A percentile compares a stretch with the other conserved stretches of the same genome.
These are phyloP conservation scores for Leccinellum luteum DNA, from an alignment of 768 basidiomycete genomes.

Conservation along the genomic window DNA sequence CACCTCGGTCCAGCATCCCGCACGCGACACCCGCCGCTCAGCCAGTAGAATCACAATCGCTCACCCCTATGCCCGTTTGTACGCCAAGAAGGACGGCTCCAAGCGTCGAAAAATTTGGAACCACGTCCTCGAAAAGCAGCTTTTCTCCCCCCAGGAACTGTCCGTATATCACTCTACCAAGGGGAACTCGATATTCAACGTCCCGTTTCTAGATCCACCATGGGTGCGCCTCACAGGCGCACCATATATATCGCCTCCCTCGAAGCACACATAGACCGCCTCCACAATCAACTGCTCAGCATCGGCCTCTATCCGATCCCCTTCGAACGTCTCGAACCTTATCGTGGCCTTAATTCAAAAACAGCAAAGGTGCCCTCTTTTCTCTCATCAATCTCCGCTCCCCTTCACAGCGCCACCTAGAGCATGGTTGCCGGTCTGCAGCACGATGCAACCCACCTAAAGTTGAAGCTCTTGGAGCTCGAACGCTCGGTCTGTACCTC, in stretches of 20 bases:
- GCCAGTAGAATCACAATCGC: slow-evolving; percentile 38
- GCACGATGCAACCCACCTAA: slow-evolving; percentile 56
- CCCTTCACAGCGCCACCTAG: slow-evolving; percentile 32
- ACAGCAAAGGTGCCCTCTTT: slow-evolving; percentile 60
- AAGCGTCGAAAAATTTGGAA: slow-evolving; percentile 79
- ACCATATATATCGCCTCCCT: slow-evolving; percentile 71
- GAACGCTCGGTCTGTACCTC: slow-evolving; percentile 52
- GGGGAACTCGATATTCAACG: not conserved
- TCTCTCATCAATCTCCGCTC: not conserved
- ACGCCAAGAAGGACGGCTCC: slow-evolving; percentile 58
- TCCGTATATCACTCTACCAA: slow-evolving; percentile 29
- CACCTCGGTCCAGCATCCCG: slow-evolving; percentile 14
- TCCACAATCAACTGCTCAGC: slow-evolving; percentile 57
- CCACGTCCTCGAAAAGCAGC: slow-evolving; percentile 68
- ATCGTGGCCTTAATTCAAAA: slow-evolving; percentile 71
- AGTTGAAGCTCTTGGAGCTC: slow-evolving; percentile 64
- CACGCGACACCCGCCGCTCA: slow-evolving; percentile 18
- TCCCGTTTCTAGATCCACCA: slow-evolving; percentile 45
- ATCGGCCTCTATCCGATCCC: slow-evolving; percentile 56
- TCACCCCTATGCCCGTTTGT: slow-evolving; percentile 69
- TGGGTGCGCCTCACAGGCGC: slow-evolving; percentile 66
- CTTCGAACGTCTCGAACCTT: slow-evolving; percentile 54
- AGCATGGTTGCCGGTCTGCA: slow-evolving; percentile 74
- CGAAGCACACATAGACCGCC: slow-evolving; percentile 67
- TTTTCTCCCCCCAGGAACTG: slow-evolving; percentile 69